Evolutionary conservation across 2,329 filamentous ascomycete species (phyloP).

Genomic region (Cephalotrichum gorgonifer): DNA sequence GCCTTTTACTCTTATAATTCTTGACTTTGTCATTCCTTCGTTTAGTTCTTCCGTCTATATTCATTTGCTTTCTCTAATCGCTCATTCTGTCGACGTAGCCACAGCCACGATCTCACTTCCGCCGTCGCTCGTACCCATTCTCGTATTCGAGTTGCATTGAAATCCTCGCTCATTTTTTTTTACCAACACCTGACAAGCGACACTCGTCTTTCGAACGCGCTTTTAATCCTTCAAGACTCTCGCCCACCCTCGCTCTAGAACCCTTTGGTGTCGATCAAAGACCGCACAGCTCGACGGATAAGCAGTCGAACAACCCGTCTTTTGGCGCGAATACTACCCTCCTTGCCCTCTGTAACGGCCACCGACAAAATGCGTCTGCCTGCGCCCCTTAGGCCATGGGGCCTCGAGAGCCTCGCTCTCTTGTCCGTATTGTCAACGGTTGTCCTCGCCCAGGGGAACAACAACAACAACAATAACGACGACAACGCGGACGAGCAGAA

Average conservation of each 20-base stretch:
- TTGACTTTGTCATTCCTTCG: too few species aligned
- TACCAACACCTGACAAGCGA: neutral
- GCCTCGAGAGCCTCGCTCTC: constrained; percentile 4
- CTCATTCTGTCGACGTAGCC: neutral
- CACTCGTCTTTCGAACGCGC: neutral
- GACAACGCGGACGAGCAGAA: constrained; percentile 1
- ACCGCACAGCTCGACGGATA: too few species aligned
- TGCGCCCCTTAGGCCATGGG: neutral
- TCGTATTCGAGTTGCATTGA: neutral
- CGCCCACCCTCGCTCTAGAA: neutral
- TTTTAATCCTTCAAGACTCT: neutral
- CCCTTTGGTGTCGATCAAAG: neutral
- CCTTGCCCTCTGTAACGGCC: too few species aligned
- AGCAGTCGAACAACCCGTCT: too few species aligned
- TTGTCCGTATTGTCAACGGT: constrained; percentile 18
- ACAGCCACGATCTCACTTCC: neutral
- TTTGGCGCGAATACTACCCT: too few species aligned
- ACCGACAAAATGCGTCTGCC: neutral
- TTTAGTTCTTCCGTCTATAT: neutral
- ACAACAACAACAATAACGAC: constrained; percentile 4
- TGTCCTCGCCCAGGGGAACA: constrained; percentile 20
- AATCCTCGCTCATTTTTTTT: neutral
- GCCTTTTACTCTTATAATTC: too few species aligned
- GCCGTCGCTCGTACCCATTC: neutral
- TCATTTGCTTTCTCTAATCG: neutral